phyloP scores from a whole-genome alignment of 2,329 filamentous ascomycete genomes.

The Epichloe typhina region DNA sequence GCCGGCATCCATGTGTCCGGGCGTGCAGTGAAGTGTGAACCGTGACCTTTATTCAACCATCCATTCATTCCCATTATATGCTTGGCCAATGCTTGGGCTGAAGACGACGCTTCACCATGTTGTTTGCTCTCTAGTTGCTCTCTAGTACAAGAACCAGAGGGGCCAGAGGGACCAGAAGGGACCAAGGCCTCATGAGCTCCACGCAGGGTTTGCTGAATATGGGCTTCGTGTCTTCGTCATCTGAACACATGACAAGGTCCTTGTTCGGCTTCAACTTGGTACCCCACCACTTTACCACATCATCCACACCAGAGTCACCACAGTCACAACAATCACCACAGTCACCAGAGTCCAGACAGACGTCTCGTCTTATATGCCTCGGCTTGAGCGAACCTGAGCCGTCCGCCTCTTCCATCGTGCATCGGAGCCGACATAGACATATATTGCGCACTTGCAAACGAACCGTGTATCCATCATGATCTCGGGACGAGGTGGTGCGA shows the following conservation, averaged over 20 bases:
- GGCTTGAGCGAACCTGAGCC: background rate
- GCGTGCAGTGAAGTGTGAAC: background rate
- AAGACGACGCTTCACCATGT: background rate
- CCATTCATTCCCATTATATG: too few relatives aligned
- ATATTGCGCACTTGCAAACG: background rate
- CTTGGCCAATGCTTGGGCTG: background rate
- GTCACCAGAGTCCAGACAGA: background rate
- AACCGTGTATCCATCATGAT: slow-evolving; percentile 24
- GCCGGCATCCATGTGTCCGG: background rate
- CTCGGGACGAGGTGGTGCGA: slow-evolving; percentile 33
- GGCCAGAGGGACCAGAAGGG: background rate
- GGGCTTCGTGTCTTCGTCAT: background rate
- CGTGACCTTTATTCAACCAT: background rate
- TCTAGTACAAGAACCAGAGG: background rate
- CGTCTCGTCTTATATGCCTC: background rate
- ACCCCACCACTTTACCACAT: background rate
- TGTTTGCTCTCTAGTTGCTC: slow-evolving; percentile 1
- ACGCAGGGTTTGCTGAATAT: background rate
- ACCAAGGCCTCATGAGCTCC: background rate
- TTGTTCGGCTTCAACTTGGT: background rate
- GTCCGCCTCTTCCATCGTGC: background rate
- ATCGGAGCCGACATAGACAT: background rate
- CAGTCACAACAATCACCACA: background rate
- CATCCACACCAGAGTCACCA: background rate
- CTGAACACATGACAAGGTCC: background rate